Conservation (phyloP, 2,329 filamentous ascomycete genomes). For the Ophiostoma sp. region DNA sequence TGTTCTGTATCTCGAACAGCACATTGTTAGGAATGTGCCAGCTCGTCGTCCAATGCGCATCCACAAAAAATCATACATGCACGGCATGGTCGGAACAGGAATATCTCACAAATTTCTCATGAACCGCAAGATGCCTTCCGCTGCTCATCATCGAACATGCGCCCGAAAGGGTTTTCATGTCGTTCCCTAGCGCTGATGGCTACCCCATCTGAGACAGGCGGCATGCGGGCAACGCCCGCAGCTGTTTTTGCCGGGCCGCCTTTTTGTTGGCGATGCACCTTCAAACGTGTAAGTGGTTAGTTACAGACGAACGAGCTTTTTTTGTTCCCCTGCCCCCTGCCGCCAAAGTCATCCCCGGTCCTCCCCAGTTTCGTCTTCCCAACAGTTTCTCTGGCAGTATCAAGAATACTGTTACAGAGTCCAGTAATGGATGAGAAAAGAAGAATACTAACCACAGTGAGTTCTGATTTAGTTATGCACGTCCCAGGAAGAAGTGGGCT, state of each 20-base stretch:
- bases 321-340: neutral
- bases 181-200: slow-evolving; percentile 1
- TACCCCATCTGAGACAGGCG: neutral
- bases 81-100: neutral
- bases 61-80: neutral
- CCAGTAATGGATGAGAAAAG: neutral
- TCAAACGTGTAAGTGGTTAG: neutral
- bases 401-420: neutral
- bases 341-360: too few relatives aligned
- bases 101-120: neutral
- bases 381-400: neutral
- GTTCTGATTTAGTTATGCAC: neutral
- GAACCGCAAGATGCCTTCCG: neutral
- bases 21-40: neutral
- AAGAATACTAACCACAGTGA: neutral
- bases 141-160: neutral
- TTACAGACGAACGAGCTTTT: neutral
- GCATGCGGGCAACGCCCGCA: neutral
- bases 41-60: neutral
- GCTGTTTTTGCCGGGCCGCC: neutral
- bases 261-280: neutral
- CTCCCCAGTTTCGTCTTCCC: neutral
- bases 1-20: neutral
- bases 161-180: neutral
- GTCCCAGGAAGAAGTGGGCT: too few relatives aligned